phyloP scores from a whole-genome alignment of 1,284 basidiomycete species.

The Phylloboletellus chloephorus region DNA sequence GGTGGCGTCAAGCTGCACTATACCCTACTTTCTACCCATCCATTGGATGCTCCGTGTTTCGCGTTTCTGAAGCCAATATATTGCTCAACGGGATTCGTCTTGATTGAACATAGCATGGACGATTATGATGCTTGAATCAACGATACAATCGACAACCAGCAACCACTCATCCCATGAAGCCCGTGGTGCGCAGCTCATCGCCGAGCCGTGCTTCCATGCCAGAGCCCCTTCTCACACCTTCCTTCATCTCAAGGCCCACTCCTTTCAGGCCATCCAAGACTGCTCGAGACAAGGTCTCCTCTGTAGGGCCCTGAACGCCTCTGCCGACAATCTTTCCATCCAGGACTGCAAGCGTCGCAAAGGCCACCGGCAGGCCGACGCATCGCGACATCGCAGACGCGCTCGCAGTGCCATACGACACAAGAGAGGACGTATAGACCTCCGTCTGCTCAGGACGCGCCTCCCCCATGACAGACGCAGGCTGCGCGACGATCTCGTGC shows the following conservation, averaged over 20 bases:
- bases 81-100: not conserved
- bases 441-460: slow-evolving; percentile 36
- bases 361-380: slow-evolving; percentile 81
- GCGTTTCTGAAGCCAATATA: not conserved
- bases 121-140: not conserved
- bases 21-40: slow-evolving; percentile 2
- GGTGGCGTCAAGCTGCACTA: slow-evolving; percentile 17
- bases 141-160: not conserved
- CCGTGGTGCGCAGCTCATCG: slow-evolving; percentile 18
- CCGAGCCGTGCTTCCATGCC: slow-evolving; percentile 30
- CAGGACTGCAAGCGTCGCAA: slow-evolving; percentile 69
- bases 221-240: slow-evolving; percentile 35
- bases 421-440: slow-evolving; percentile 71
- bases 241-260: slow-evolving; percentile 64
- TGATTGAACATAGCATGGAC: too few species aligned
- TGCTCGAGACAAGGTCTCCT: slow-evolving; percentile 53
- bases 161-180: slow-evolving; percentile 1
- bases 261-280: slow-evolving; percentile 59
- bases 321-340: slow-evolving; percentile 56
- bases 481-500: slow-evolving; percentile 68
- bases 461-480: slow-evolving; percentile 8
- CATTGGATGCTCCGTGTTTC: not conserved
- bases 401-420: slow-evolving; percentile 62
- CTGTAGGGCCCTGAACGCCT: slow-evolving; percentile 66
- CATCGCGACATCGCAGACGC: slow-evolving; percentile 85